These are phyloP conservation scores for Thalassiosira livingstoniorum DNA, from an alignment of 352 stramenopile genomes.

Conservation along the genomic window DNA sequence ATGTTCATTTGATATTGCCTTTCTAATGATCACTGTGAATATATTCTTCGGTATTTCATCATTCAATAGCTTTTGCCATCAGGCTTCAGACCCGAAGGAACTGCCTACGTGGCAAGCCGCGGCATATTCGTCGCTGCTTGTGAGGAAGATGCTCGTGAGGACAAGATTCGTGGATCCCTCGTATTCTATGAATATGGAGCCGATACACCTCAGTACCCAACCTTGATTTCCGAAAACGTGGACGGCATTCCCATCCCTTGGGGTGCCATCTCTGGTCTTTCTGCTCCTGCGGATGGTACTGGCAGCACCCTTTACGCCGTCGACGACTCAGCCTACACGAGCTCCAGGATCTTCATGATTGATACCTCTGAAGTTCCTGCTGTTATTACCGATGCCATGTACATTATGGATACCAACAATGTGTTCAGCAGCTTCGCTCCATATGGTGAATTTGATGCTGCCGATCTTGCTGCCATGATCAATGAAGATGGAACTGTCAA, in stretches of 20 bases:
- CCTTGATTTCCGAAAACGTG: slow-evolving; percentile 40
- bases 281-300: slow-evolving; percentile 22
- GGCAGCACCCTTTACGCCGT: slow-evolving; percentile 58
- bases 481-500: slow-evolving; percentile 78
- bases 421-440: too few relatives aligned
- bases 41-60: too few relatives aligned
- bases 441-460: slow-evolving; percentile 45
- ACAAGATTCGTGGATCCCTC: slow-evolving; percentile 60
- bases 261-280: slow-evolving; percentile 63
- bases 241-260: slow-evolving; percentile 61
- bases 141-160: slow-evolving; percentile 64
- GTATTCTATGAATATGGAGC: too few relatives aligned
- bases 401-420: slow-evolving; percentile 65
- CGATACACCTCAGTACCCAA: too few relatives aligned
- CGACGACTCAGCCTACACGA: slow-evolving; percentile 71
- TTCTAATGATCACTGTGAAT: too few relatives aligned
- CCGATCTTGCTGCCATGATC: slow-evolving; percentile 42
- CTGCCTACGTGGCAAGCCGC: too few relatives aligned
- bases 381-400: slow-evolving; percentile 40
- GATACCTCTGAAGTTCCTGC: slow-evolving; percentile 35
- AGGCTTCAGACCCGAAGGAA: slow-evolving; percentile 63
- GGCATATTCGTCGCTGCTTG: slow-evolving; percentile 59
- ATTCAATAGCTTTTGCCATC: too few relatives aligned
- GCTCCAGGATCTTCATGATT: slow-evolving; percentile 71
- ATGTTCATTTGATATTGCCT: too few relatives aligned